Evolutionary conservation across 75 land plant species (phyloP), one percentile per base, ranked within the genome.

Genomic region (Isoetes taiwanensis): DNA sequence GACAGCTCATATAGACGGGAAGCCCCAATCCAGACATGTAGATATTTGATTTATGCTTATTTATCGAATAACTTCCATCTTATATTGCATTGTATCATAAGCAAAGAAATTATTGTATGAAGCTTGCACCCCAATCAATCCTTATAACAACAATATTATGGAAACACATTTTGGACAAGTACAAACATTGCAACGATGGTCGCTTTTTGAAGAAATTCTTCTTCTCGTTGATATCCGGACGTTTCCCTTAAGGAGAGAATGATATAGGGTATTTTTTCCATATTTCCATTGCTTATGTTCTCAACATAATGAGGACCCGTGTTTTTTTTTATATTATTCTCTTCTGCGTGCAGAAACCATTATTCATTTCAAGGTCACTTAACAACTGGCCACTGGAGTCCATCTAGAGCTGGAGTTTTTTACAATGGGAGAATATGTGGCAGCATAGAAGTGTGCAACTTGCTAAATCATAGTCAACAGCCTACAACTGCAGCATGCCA

Each of bases 141-240:
- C n/a, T n/a, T n/a, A n/a, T n/a, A n/a, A n/a, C n/a, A n/a, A n/a
- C n/a, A n/a, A n/a, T n/a, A n/a, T n/a, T n/a, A n/a, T n/a, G n/a
- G n/a, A n/a, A n/a, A n/a, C 50, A n/a, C 50, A 46, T 46, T 46
- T 46, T 46, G 50, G 50, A 46, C 50, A 46, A 46, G 50, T 46
- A 23, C 50, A 23, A 19, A 23, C 50, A 5, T 23, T 46, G 4
- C 50, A 46, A 16, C 6, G 50, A 6, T 46, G 25, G 6, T 23
- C 50, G 5, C 25, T 46, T 19, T 46, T 6, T 23, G 50, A 46
- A n/a, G 50, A 46, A 6, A n/a, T 46, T 3, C 50, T 46, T n/a
- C 50, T 46, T n/a, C 25, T 23, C 5, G 50, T 46, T 46, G 50
- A 46, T n/a, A 46, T 46, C 4, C 25, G 50, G 50, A 46, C 50